Conservation (phyloP, 2,329 filamentous ascomycete species). For the Ilyonectria sp. region DNA sequence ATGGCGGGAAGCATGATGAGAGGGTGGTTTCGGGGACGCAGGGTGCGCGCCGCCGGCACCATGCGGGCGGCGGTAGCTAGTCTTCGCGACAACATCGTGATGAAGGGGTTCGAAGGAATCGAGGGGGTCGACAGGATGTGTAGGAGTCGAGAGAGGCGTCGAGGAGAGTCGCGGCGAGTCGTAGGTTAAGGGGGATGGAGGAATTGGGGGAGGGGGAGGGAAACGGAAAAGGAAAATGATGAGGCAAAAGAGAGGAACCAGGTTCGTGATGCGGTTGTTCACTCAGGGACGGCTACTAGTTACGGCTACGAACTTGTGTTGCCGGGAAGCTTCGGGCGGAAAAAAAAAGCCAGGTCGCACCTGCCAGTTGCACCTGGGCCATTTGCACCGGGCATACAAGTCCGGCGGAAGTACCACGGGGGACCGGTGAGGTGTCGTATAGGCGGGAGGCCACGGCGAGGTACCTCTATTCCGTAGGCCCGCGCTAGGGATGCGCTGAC, state of each 20-base stretch:
- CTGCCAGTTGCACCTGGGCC: constrained; percentile 3
- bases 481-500: constrained; percentile 11
- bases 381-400: constrained; percentile 5
- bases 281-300: constrained; percentile 8
- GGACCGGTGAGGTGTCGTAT: not conserved
- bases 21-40: constrained; percentile 49
- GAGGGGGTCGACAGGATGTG: not conserved
- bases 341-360: constrained; percentile 9
- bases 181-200: not conserved
- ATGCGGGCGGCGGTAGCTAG: constrained; percentile 60
- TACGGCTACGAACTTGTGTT: not conserved
- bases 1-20: constrained; percentile 63
- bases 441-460: constrained; percentile 4
- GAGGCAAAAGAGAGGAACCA: constrained; percentile 8
- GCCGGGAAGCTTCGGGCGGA: constrained; percentile 14
- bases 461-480: constrained; percentile 3
- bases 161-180: constrained; percentile 1
- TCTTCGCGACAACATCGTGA: constrained; percentile 61
- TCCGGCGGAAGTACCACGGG: constrained; percentile 7
- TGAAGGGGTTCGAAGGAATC: not conserved
- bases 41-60: constrained; percentile 60
- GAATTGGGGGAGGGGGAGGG: constrained; percentile 5
- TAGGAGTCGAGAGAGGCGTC: not conserved
- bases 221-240: not conserved
- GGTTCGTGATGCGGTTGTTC: constrained; percentile 10